Percentiles rank a stretch among this genome's conserved stretches.
Conservation (phyloP, 306 rosid species). For the Albizia julibrissin region DNA sequence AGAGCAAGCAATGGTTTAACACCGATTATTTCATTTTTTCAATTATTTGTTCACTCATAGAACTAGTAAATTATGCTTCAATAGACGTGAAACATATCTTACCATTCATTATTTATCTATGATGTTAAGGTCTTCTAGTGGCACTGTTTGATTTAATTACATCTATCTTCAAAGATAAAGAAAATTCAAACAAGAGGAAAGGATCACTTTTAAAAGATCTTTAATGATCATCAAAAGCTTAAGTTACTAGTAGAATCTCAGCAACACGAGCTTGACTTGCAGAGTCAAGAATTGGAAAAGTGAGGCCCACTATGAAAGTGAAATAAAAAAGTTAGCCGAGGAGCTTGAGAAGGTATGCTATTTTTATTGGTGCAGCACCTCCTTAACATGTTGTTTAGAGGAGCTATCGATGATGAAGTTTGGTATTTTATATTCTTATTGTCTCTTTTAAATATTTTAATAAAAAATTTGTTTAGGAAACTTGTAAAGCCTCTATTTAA, state of each 20-base stretch:
- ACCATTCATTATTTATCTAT: constrained; percentile 19
- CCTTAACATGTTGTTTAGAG: constrained; percentile 25
- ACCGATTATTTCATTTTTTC: constrained; percentile 20
- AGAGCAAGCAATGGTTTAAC: too few species aligned
- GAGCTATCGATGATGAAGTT: constrained; percentile 7
- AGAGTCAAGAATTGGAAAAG: constrained; percentile 76
- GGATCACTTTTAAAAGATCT: constrained; percentile 84
- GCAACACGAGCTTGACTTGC: constrained; percentile 69
- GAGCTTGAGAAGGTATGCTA: constrained; percentile 72
- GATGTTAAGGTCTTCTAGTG: constrained; percentile 23
- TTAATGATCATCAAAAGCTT: constrained; percentile 73
- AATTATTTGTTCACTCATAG: constrained; percentile 28
- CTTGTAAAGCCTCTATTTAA: constrained; percentile 34
- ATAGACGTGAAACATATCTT: constrained; percentile 29
- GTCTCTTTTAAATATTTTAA: constrained; percentile 10
- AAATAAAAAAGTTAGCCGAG: constrained; percentile 76
- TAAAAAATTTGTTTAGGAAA: constrained; percentile 5
- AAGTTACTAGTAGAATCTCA: constrained; percentile 84
- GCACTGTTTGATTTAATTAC: constrained; percentile 30
- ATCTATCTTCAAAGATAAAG: constrained; percentile 64
- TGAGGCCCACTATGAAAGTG: constrained; percentile 74
- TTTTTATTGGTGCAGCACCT: constrained; percentile 38
- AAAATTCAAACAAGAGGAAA: constrained; percentile 78
- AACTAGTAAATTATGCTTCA: constrained; percentile 18
- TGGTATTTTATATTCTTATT: constrained; percentile 24